These are phyloP conservation scores for Daedaleopsis sinensis DNA, from an alignment of 768 basidiomycete species.

Conservation along the genomic window DNA sequence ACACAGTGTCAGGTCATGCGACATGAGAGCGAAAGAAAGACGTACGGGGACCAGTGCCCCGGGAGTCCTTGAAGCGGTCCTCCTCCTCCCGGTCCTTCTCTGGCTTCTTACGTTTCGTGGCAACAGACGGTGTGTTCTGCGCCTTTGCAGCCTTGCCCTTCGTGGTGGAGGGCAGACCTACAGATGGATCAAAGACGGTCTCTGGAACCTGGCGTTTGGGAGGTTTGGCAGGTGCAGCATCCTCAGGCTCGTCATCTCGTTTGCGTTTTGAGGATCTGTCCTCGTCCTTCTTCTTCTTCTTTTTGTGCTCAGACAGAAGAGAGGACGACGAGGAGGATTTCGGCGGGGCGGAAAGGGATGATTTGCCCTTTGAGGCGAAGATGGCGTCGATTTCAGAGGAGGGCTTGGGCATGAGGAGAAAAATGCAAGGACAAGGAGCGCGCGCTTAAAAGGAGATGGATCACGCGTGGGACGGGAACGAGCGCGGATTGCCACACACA, in stretches of 20 bases:
- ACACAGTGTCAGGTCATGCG: constrained; percentile 7
- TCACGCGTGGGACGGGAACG: constrained; percentile 2
- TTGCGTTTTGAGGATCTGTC: constrained; percentile 24
- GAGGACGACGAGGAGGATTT: constrained; percentile 32
- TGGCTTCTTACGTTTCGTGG: constrained; percentile 27
- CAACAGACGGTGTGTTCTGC: constrained; percentile 19
- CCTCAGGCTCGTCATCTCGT: constrained; percentile 17
- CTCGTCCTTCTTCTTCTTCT: constrained; percentile 54
- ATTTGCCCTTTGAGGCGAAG: constrained; percentile 53
- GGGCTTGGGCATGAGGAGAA: constrained; percentile 35
- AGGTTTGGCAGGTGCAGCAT: constrained; percentile 20
- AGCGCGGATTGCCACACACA: background rate
- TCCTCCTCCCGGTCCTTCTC: constrained; percentile 40
- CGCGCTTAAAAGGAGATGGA: background rate
- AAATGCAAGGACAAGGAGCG: constrained; percentile 15
- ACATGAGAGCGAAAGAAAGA: constrained; percentile 21
- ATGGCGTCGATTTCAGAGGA: constrained; percentile 88
- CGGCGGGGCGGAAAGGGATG: constrained; percentile 14
- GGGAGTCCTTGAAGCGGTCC: constrained; percentile 69
- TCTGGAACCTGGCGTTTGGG: constrained; percentile 46
- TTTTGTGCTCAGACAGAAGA: constrained; percentile 25
- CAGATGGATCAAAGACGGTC: constrained; percentile 70
- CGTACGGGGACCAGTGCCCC: constrained; percentile 73
- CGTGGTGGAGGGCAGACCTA: constrained; percentile 33
- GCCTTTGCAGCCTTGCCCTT: constrained; percentile 38